Base-by-base conservation (phyloP, 192 early-diverging fungal species). In the Backusella parvicylindrica region DNA sequence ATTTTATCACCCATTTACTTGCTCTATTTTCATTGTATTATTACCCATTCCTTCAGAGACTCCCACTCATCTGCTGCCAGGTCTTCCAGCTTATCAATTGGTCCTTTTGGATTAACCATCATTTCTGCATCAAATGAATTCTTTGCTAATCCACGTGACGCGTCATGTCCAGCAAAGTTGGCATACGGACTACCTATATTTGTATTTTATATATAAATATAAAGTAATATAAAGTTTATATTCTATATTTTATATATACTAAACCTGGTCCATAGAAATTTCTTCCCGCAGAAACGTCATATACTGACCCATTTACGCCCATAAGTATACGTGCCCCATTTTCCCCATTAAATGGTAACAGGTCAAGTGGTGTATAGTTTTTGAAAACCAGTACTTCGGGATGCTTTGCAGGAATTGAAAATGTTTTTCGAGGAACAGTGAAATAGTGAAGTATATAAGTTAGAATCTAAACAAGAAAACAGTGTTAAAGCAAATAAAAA, bases 121-220 rank as follows among this genome's bases (percentile, higher is more conserved):
- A 97, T 87, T 6, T 86, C 85, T 41, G 74, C 82, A 72, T 95
- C 94, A 79, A 99, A 97, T 63, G 92, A 93, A 70, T 93, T 86
- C 78, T 96, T 92, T 32, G 96, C 94, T 68, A 99, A 81, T 0
- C 97, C 96, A 40, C 97, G 89, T 23, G 95, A 96, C n/a, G 97
- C 96, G 85, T 99, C 97, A 21, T 92, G 89, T 0, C 97, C 97
- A 13, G 95, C 92, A 90, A 98, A 99, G 85, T 96, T 97, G 21
- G 89, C 93, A 77, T 99, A 99, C 12, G 93, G 95, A 7, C 96
- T 95, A n/a, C 86, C 94, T 93, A 83, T 65, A 35, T 9, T 21
- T 23, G 23, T 9, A 26, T 7, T 5, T 21, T 8, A 50, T 23
- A 68, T 49, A 50, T 49, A 30, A 1, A 32, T 64, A 64, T 64